Evolutionary conservation across 2,329 filamentous ascomycete genomes (phyloP), one percentile per base, ranked within the genome.

Genomic region (Triangularia verruculosa): DNA sequence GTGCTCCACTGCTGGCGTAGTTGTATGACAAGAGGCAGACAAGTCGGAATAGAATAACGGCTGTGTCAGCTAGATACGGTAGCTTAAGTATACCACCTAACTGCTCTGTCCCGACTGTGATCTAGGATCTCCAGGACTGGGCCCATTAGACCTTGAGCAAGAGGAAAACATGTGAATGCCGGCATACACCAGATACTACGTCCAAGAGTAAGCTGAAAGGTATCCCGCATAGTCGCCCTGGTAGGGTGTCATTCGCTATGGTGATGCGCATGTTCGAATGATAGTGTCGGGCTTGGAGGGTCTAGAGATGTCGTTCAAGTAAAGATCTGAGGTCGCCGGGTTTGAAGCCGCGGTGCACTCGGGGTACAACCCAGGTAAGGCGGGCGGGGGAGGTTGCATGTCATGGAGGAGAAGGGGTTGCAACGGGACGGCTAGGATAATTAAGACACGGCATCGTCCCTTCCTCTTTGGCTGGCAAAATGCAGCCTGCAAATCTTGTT

Each of bases 401-500:
- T 58, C n/a, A 24, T 20, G 39, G 56, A 58, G 30, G 32, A 9
- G 22, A 24, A 27, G 6, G 20, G 25, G 51, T 54, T 54, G 51
- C 51, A 54, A 12, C 17, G 51, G 51, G 51, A 27, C 20, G 51
- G 56, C 12, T 58, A 15, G 34, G 56, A 20, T 58, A 54, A 25
- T 54, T 24, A 54, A 54, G 22, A 54, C n/a, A n/a, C 51, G 51
- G 51, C 22, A 54, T 28, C 24, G 51, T 25, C 22, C 54, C 27
- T 57, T 57, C 27, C 28, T 34, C 56, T 43, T 25, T 58, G 56
- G 56, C 24, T 47, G 56, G 56, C n/a, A 47, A 39, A 58, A 58
- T 58, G 25, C 30, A 13, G 20, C 20, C 56, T 47, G 56, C 34
- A 24, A 34, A 58, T 58, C 56, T 58, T 12, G 4, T 24, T 12